A percentile compares a stretch with the other conserved stretches of the same genome.
Evolutionary conservation across 2,329 filamentous ascomycete genomes (phyloP).

Genomic region (Fusarium stilboides): DNA sequence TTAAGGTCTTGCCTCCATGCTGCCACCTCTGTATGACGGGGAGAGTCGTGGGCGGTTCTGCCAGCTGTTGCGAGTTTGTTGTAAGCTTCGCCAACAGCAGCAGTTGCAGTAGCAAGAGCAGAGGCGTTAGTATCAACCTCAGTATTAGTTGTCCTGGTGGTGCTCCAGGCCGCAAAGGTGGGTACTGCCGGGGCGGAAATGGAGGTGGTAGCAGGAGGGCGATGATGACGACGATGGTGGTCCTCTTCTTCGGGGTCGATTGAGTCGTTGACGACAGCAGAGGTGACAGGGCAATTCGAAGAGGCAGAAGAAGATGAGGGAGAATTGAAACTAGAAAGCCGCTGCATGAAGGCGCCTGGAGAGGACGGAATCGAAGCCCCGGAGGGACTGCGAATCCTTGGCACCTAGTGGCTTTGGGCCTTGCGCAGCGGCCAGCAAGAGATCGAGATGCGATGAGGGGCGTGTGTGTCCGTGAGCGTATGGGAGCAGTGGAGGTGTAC

Average conservation of each 20-base stretch:
- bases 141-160: constrained; percentile 17
- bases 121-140: constrained; percentile 23
- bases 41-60: constrained; percentile 34
- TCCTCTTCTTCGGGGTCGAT: constrained; percentile 35
- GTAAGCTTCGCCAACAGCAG: constrained; percentile 32
- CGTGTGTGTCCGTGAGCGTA: constrained; percentile 32
- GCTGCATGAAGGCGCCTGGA: constrained; percentile 54
- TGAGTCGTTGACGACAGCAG: constrained; percentile 29
- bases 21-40: constrained; percentile 31
- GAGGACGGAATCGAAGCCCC: constrained; percentile 49
- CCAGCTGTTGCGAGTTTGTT: constrained; percentile 28
- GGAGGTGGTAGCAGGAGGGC: constrained; percentile 25
- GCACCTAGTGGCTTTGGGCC: constrained; percentile 46
- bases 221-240: constrained; percentile 16
- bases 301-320: constrained; percentile 36
- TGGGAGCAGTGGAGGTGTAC: constrained; percentile 28
- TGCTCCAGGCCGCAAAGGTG: constrained; percentile 26
- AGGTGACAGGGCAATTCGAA: constrained; percentile 22
- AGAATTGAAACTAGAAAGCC: constrained; percentile 46
- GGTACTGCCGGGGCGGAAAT: constrained; percentile 18
- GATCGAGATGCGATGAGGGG: constrained; percentile 51
- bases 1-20: constrained; percentile 46
- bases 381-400: constrained; percentile 49
- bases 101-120: constrained; percentile 27
- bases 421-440: constrained; percentile 45